phyloP scores from a whole-genome alignment of 495 filamentous ascomycete species.

The Lepraria neglecta region DNA sequence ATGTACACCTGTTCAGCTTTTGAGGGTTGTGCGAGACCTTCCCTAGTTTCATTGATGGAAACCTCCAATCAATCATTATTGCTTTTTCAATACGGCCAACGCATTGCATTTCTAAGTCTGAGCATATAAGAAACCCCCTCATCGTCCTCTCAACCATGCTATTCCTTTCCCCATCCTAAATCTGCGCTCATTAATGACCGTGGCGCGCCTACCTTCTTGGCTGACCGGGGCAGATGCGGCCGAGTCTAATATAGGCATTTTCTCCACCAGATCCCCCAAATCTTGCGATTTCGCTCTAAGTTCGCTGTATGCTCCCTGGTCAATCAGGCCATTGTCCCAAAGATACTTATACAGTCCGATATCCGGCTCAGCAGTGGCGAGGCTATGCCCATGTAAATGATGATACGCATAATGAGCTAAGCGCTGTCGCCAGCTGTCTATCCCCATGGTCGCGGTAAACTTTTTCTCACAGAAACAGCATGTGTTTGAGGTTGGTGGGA shows the following conservation, averaged over 20 bases:
- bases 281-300: not conserved
- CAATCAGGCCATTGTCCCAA: not conserved
- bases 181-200: not conserved
- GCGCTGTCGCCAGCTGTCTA: not conserved
- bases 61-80: no score
- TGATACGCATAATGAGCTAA: not conserved
- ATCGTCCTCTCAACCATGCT: not conserved
- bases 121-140: not conserved
- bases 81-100: constrained; percentile 17
- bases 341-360: not conserved
- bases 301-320: not conserved
- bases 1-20: no score
- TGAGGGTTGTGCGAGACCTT: no score
- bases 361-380: not conserved
- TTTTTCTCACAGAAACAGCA: not conserved
- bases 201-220: not conserved
- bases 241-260: not conserved
- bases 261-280: not conserved
- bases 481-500: constrained; percentile 1
- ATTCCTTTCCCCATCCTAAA: not conserved
- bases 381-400: not conserved
- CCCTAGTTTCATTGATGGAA: no score
- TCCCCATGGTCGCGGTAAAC: not conserved
- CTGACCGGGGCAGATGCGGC: not conserved
- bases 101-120: not conserved